Conservation (phyloP, 2,329 filamentous ascomycete species). For the Pyrenochaeta sp. region DNA sequence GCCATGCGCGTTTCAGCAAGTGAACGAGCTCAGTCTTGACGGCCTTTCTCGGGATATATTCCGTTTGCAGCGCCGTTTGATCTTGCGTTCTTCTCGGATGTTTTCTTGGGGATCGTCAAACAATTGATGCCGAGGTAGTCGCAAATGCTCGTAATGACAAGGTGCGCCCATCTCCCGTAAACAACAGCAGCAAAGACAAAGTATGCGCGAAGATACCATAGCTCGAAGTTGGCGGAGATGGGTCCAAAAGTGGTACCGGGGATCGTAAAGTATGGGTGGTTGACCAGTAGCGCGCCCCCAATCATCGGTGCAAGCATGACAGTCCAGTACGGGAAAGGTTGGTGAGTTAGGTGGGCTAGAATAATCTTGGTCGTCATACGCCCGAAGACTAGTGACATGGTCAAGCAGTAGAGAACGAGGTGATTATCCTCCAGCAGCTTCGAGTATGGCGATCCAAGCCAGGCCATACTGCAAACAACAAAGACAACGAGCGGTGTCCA, state of each 20-base stretch:
- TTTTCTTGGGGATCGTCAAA: constrained; percentile 72
- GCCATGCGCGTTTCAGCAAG: background rate
- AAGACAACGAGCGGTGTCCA: constrained; percentile 92
- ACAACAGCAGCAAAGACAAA: constrained; percentile 83
- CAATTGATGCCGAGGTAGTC: constrained; percentile 93
- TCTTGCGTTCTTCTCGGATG: constrained; percentile 35
- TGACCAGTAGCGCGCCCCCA: constrained; percentile 82
- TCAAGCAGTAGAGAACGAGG: constrained; percentile 89
- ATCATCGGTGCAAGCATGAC: constrained; percentile 87
- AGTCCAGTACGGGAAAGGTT: constrained; percentile 97
- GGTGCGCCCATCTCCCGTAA: constrained; percentile 91
- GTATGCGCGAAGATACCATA: constrained; percentile 84
- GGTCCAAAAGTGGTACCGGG: constrained; percentile 61
- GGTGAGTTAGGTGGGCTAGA: constrained; percentile 88
- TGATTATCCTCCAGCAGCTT: constrained; percentile 83
- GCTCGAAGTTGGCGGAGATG: constrained; percentile 71
- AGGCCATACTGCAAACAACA: constrained; percentile 76
- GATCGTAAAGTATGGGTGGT: constrained; percentile 73
- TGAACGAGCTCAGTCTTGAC: constrained; percentile 35
- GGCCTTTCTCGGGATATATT: constrained; percentile 40
- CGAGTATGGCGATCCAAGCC: constrained; percentile 91
- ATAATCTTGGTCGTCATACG: constrained; percentile 99
- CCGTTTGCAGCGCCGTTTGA: constrained; percentile 42
- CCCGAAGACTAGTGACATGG: constrained; percentile 96
- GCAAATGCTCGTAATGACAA: constrained; percentile 92